phyloP scores from a whole-genome alignment of 2,329 filamentous ascomycete genomes.

The Xylaria sp. region DNA sequence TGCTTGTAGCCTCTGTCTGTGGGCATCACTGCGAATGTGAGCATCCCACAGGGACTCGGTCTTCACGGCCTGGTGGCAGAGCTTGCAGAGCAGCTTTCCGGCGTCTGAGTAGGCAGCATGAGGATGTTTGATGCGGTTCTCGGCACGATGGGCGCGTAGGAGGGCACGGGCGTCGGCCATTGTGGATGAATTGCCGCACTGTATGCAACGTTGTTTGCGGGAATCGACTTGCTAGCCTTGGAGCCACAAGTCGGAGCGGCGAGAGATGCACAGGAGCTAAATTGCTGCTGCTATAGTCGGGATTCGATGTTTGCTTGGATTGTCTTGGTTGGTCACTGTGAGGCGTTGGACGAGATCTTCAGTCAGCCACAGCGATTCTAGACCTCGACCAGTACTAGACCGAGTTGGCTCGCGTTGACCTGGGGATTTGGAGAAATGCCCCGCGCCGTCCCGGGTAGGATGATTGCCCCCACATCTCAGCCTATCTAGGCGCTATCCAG shows the following conservation, averaged over 20 bases:
- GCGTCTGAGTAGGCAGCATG: slow-evolving; percentile 70
- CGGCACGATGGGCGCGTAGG: slow-evolving; percentile 76
- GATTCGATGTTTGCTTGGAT: not conserved
- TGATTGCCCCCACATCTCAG: not conserved
- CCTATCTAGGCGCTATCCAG: too few relatives aligned
- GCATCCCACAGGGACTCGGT: slow-evolving; percentile 70
- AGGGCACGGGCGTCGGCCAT: slow-evolving; percentile 85
- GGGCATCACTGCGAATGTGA: slow-evolving; percentile 59
- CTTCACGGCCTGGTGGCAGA: slow-evolving; percentile 69
- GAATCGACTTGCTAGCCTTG: not conserved
- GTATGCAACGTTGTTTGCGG: not conserved
- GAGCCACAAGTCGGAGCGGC: not conserved
- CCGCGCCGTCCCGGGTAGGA: slow-evolving; percentile 10
- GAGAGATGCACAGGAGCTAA: not conserved
- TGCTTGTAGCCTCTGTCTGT: slow-evolving; percentile 48
- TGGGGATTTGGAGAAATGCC: slow-evolving; percentile 29
- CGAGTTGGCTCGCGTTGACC: not conserved
- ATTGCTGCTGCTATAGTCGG: not conserved
- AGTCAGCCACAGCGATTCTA: slow-evolving; percentile 21
- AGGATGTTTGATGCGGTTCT: slow-evolving; percentile 74
- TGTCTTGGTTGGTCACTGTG: not conserved
- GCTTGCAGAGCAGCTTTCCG: slow-evolving; percentile 69
- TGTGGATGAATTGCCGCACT: not conserved
- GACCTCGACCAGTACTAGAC: too few relatives aligned
- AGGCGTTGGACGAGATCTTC: not conserved